phyloP scores from a whole-genome alignment of 2,329 filamentous ascomycete species.

The Mariannaea elegans region DNA sequence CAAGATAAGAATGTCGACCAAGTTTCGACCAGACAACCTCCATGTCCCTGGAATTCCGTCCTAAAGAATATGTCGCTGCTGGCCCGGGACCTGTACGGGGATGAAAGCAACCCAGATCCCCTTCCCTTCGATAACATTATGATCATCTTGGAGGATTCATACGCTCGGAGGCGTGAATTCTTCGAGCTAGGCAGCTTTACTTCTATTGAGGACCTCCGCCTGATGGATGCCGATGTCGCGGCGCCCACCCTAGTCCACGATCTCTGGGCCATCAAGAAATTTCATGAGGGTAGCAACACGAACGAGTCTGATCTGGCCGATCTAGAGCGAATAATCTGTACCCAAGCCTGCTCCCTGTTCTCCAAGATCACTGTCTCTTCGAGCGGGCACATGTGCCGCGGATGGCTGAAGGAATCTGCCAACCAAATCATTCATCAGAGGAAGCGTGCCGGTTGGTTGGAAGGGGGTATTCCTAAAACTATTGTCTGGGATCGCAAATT shows the following conservation, averaged over 20 bases:
- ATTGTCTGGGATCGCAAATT: too few relatives aligned
- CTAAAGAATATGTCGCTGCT: not conserved
- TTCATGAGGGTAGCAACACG: not conserved
- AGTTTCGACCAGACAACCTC: not conserved
- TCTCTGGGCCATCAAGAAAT: not conserved
- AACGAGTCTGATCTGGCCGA: not conserved
- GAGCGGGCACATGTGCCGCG: too few relatives aligned
- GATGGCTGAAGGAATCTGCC: too few relatives aligned
- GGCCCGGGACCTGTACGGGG: not conserved
- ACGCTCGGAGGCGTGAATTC: not conserved
- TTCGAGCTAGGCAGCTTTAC: not conserved
- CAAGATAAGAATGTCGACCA: not conserved
- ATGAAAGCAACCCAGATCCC: not conserved
- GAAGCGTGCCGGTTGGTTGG: too few relatives aligned
- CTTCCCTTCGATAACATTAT: constrained; percentile 12
- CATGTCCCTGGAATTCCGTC: constrained; percentile 7
- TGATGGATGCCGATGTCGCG: not conserved
- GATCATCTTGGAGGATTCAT: constrained; percentile 2
- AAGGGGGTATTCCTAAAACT: too few relatives aligned
- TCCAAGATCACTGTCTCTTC: too few relatives aligned
- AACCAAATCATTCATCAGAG: too few relatives aligned
- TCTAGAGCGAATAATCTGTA: too few relatives aligned
- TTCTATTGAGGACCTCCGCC: not conserved
- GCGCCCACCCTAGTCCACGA: not conserved
- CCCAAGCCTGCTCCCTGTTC: too few relatives aligned